A percentile compares a stretch with the other conserved stretches of the same genome.
Conservation (phyloP, 176 grass and related monocot species). For the Ensete ventricosum region DNA sequence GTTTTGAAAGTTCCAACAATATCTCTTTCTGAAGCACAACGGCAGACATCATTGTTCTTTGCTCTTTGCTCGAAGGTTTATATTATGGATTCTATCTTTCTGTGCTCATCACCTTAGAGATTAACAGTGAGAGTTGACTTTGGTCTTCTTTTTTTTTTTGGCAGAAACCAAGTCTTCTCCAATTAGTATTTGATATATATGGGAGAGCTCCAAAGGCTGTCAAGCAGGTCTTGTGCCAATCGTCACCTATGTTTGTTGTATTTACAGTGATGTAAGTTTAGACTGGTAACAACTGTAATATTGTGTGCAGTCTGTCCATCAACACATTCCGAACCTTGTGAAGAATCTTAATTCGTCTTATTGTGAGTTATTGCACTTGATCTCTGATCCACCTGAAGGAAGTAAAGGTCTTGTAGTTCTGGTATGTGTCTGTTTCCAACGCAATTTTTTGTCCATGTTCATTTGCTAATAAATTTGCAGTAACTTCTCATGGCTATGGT, state of each 20-base stretch:
- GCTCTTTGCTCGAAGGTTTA: slow-evolving; percentile 90
- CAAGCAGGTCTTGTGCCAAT: slow-evolving; percentile 60
- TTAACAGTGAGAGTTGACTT: background rate
- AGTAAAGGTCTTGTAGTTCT: slow-evolving; percentile 83
- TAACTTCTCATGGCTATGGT: slow-evolving; percentile 4
- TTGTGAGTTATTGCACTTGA: slow-evolving; percentile 66
- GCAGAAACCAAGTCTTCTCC: slow-evolving; percentile 80
- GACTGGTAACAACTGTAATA: background rate
- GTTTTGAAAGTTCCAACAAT: slow-evolving; percentile 24
- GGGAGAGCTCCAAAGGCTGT: slow-evolving; percentile 79
- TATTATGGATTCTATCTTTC: background rate
- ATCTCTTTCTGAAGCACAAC: slow-evolving; percentile 57
- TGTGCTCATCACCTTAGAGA: background rate
- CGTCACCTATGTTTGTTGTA: background rate
- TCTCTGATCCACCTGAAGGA: slow-evolving; percentile 92
- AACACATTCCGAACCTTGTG: slow-evolving; percentile 57
- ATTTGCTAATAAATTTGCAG: slow-evolving; percentile 10
- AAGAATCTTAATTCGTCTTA: slow-evolving; percentile 75
- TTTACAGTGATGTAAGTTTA: background rate
- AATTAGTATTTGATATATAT: slow-evolving; percentile 65
- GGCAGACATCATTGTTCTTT: slow-evolving; percentile 75
- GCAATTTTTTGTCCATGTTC: slow-evolving; percentile 7
- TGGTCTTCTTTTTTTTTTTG: slow-evolving; percentile 27
- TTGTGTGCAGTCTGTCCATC: slow-evolving; percentile 65
- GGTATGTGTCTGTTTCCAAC: slow-evolving; percentile 44